phyloP scores from a whole-genome alignment of 495 filamentous ascomycete genomes.

The Trichoderma asperelloides region DNA sequence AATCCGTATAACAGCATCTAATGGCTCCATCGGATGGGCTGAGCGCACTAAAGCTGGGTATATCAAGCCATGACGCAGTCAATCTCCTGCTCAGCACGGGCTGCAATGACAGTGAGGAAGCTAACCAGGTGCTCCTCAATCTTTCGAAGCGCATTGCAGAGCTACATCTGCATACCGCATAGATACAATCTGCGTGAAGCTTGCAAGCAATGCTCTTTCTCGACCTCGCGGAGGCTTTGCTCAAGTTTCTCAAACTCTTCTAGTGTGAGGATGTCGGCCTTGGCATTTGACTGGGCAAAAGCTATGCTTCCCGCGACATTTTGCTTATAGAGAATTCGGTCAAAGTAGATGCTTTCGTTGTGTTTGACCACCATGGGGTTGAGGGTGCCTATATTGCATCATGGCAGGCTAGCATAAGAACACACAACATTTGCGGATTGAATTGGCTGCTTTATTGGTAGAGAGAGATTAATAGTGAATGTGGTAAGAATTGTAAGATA shows the following conservation, averaged over 20 bases:
- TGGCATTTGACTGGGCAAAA: slow-evolving; percentile 75
- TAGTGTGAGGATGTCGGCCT: slow-evolving; percentile 62
- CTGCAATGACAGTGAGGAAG: slow-evolving; percentile 62
- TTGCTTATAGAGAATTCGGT: slow-evolving; percentile 72
- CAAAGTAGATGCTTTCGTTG: slow-evolving; percentile 80
- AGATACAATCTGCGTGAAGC: too few species aligned
- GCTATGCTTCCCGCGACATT: slow-evolving; percentile 77
- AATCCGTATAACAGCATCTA: slow-evolving; percentile 75
- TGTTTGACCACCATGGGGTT: slow-evolving; percentile 86
- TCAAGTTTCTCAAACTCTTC: slow-evolving; percentile 73
- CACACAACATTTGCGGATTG: too few species aligned
- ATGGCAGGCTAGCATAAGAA: too few species aligned
- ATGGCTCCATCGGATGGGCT: slow-evolving; percentile 83
- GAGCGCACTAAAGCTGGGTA: slow-evolving; percentile 86
- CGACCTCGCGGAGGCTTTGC: slow-evolving; percentile 59
- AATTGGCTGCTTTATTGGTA: too few species aligned
- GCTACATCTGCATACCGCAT: too few species aligned
- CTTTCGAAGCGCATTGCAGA: slow-evolving; percentile 36
- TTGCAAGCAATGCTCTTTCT: slow-evolving; percentile 40
- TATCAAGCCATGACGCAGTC: slow-evolving; percentile 57
- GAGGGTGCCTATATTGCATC: slow-evolving; percentile 50
- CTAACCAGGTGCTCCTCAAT: slow-evolving; percentile 62
- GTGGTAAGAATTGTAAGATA: too few species aligned
- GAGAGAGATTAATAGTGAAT: too few species aligned
- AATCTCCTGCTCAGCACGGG: slow-evolving; percentile 71